A percentile compares a stretch with the other conserved stretches of the same genome.
These are phyloP conservation scores for Dactylellina drechsleri DNA, from an alignment of 2,329 filamentous ascomycete genomes.

Conservation along the genomic window DNA sequence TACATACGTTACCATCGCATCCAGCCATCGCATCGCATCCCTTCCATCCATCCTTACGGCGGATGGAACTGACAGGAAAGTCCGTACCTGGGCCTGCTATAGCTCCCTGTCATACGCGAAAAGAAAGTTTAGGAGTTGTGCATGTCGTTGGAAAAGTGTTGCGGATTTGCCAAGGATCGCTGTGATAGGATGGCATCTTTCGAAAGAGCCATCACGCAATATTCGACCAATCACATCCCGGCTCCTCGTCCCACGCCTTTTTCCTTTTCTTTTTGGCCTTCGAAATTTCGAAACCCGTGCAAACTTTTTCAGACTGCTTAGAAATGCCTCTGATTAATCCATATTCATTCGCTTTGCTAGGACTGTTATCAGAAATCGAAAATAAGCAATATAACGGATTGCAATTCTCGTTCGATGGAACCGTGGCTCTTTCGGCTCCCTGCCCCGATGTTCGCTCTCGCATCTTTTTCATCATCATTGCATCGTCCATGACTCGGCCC, in stretches of 20 bases:
- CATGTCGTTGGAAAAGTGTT: slow-evolving; percentile 46
- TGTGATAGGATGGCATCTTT: slow-evolving; percentile 47
- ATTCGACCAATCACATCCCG: slow-evolving; percentile 36
- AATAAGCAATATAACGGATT: background rate
- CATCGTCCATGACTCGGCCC: background rate
- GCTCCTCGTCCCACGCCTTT: background rate
- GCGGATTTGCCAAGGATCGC: slow-evolving; percentile 29
- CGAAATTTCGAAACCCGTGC: background rate
- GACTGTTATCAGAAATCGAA: slow-evolving; percentile 6
- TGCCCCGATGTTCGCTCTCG: slow-evolving; percentile 11
- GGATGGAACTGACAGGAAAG: no score
- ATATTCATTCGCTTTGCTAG: background rate
- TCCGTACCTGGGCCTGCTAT: no score
- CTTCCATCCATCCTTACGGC: slow-evolving; percentile 17
- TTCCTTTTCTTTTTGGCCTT: slow-evolving; percentile 18
- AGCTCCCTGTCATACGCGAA: background rate
- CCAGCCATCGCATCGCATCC: slow-evolving; percentile 25
- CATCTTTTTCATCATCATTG: background rate
- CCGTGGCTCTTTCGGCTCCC: slow-evolving; percentile 10
- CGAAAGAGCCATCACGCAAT: slow-evolving; percentile 40
- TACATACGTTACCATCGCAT: background rate
- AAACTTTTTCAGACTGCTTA: slow-evolving; percentile 17
- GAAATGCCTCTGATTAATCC: slow-evolving; percentile 16
- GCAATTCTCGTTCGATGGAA: background rate
- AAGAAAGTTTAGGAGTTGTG: slow-evolving; percentile 5